Evolutionary conservation across 1,284 basidiomycete species (phyloP).

Genomic region (Hypsizygus ulmarius): DNA sequence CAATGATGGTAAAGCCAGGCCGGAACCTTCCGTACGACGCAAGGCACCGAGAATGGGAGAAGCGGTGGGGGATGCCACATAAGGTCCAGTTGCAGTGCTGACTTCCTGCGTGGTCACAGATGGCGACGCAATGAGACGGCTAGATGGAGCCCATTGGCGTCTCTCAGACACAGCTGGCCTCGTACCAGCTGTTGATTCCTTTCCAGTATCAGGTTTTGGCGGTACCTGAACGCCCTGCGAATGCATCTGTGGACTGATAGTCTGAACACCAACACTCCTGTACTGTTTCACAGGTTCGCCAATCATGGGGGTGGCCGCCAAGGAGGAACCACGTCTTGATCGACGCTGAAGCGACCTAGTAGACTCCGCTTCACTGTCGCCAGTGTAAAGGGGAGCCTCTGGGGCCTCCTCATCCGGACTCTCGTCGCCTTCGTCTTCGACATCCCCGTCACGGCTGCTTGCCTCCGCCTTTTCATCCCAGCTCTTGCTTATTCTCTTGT

Average conservation of each 20-base stretch:
- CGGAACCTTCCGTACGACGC: slow-evolving; percentile 8
- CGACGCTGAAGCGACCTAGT: slow-evolving; percentile 22
- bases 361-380: slow-evolving; percentile 38
- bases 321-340: slow-evolving; percentile 38
- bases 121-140: slow-evolving; percentile 23
- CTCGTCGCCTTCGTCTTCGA: slow-evolving; percentile 77
- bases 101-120: slow-evolving; percentile 27
- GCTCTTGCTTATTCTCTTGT: slow-evolving; percentile 39
- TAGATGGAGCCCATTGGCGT: slow-evolving; percentile 36
- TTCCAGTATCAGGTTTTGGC: slow-evolving; percentile 24
- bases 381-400: slow-evolving; percentile 29
- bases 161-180: slow-evolving; percentile 27
- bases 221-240: slow-evolving; percentile 54
- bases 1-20: slow-evolving; percentile 2
- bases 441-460: slow-evolving; percentile 77
- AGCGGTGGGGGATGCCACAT: slow-evolving; percentile 26
- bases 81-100: slow-evolving; percentile 25
- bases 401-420: slow-evolving; percentile 40
- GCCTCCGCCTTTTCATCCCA: slow-evolving; percentile 59
- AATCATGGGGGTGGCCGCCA: slow-evolving; percentile 31
- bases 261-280: slow-evolving; percentile 60
- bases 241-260: slow-evolving; percentile 47
- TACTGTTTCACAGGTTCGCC: slow-evolving; percentile 51
- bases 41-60: slow-evolving; percentile 23
- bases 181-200: slow-evolving; percentile 15